Conservation (phyloP, 2,329 filamentous ascomycete genomes). For the Aspergillus clavatus region DNA sequence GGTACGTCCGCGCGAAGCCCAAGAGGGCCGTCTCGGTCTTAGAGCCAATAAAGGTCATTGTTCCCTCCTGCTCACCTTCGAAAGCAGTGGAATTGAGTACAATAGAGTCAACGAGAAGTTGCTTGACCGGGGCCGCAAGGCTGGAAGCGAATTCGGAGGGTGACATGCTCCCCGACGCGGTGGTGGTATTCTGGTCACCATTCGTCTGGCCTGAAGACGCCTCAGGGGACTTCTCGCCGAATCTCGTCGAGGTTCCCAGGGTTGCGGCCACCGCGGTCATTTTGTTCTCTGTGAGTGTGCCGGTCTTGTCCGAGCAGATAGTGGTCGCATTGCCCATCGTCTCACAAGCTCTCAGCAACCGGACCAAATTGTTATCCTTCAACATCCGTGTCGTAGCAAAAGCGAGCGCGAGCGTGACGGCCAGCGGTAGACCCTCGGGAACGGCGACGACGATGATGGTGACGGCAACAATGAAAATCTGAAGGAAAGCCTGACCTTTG, state of each 20-base stretch:
- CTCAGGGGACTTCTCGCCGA: constrained; percentile 38
- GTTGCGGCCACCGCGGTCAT: constrained; percentile 59
- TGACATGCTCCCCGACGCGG: constrained; percentile 44
- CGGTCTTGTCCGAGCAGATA: constrained; percentile 63
- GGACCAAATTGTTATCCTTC: constrained; percentile 59
- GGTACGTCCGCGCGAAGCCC: constrained; percentile 60
- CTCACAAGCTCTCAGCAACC: constrained; percentile 56
- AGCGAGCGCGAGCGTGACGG: constrained; percentile 58
- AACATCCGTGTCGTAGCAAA: constrained; percentile 61
- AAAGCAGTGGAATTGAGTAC: constrained; percentile 67
- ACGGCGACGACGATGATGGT: constrained; percentile 58
- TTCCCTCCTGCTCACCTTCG: constrained; percentile 58
- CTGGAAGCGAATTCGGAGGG: constrained; percentile 51
- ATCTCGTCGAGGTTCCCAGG: constrained; percentile 44
- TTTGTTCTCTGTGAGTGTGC: constrained; percentile 60
- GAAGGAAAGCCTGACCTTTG: constrained; percentile 55
- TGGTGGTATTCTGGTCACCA: constrained; percentile 20
- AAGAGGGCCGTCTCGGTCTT: constrained; percentile 74
- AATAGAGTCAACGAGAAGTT: constrained; percentile 59
- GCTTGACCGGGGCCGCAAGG: constrained; percentile 50
- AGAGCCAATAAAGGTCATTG: constrained; percentile 62
- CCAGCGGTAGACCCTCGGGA: constrained; percentile 57
- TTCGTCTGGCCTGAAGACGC: constrained; percentile 23
- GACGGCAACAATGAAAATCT: constrained; percentile 55
- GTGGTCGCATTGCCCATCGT: constrained; percentile 62